phyloP scores from a whole-genome alignment of 225 moss, liverwort and hornwort species.

The Anthoceros angustus region DNA sequence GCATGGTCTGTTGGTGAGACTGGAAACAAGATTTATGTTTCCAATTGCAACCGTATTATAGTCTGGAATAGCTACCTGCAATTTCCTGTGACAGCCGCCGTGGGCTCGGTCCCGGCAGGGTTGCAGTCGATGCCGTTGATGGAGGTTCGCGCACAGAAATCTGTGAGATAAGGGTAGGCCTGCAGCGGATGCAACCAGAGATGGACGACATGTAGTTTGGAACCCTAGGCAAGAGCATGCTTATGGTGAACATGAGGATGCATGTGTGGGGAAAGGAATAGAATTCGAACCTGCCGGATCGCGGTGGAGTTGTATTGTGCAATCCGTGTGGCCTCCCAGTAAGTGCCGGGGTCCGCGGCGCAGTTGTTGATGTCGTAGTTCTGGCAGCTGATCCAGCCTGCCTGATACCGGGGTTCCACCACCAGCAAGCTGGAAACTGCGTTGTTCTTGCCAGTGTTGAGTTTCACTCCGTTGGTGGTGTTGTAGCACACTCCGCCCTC shows the following conservation, averaged over 20 bases:
- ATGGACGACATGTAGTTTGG: neutral
- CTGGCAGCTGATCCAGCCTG: slow-evolving; percentile 4
- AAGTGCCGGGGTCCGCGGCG: neutral
- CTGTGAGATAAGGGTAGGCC: neutral
- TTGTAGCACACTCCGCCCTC: neutral
- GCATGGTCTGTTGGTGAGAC: too few relatives aligned
- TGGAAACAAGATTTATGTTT: too few relatives aligned
- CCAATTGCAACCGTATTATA: too few relatives aligned
- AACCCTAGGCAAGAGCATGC: too few relatives aligned
- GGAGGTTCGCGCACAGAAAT: neutral
- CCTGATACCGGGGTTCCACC: neutral
- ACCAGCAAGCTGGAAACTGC: neutral
- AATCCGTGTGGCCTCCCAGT: neutral
- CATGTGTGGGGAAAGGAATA: neutral
- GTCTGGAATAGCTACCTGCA: too few relatives aligned
- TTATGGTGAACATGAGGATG: too few relatives aligned
- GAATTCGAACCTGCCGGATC: neutral
- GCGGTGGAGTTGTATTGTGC: neutral
- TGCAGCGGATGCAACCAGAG: neutral
- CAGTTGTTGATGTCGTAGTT: slow-evolving; percentile 4
- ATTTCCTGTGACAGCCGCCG: neutral
- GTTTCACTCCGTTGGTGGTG: neutral
- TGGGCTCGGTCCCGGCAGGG: neutral
- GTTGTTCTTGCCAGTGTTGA: slow-evolving; percentile 2
- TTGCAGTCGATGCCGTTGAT: slow-evolving; percentile 1